Conservation (phyloP, 768 basidiomycete species). For the Pleurotus cornucopiae region DNA sequence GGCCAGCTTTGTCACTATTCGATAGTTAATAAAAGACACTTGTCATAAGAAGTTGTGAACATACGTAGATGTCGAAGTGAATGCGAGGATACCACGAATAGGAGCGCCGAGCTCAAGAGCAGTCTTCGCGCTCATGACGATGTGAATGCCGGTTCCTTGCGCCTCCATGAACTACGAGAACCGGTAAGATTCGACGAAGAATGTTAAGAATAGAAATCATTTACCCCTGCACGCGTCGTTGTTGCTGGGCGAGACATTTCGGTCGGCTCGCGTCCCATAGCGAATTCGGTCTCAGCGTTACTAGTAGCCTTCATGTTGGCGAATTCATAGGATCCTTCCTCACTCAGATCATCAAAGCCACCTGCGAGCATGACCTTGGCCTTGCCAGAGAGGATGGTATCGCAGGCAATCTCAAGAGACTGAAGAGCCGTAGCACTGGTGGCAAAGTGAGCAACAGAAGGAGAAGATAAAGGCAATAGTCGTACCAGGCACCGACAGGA, state of each 20-base stretch:
- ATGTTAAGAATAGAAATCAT: slow-evolving; percentile 20
- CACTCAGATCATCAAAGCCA: slow-evolving; percentile 96
- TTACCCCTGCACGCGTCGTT: slow-evolving; percentile 88
- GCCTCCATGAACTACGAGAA: slow-evolving; percentile 84
- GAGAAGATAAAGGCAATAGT: slow-evolving; percentile 6
- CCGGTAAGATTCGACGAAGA: not conserved
- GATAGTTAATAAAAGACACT: not conserved
- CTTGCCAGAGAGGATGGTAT: slow-evolving; percentile 90
- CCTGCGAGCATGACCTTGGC: slow-evolving; percentile 99
- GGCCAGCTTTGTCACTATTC: slow-evolving; percentile 92
- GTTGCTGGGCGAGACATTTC: slow-evolving; percentile 99
- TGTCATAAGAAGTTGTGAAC: slow-evolving; percentile 22
- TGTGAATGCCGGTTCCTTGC: slow-evolving; percentile 94
- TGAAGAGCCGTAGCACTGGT: slow-evolving; percentile 91
- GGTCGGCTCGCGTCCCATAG: slow-evolving; percentile 97
- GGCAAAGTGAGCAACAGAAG: slow-evolving; percentile 3
- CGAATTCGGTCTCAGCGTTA: slow-evolving; percentile 95
- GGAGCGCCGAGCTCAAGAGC: slow-evolving; percentile 92
- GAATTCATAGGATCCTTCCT: slow-evolving; percentile 98
- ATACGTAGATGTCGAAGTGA: slow-evolving; percentile 94
- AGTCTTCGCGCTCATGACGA: slow-evolving; percentile 95
- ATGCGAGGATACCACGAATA: slow-evolving; percentile 90
- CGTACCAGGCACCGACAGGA: slow-evolving; percentile 96
- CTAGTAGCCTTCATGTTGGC: slow-evolving; percentile 99
- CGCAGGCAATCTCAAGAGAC: slow-evolving; percentile 97